Base-by-base conservation (phyloP, 768 basidiomycete genomes). In the Suillus lakei region DNA sequence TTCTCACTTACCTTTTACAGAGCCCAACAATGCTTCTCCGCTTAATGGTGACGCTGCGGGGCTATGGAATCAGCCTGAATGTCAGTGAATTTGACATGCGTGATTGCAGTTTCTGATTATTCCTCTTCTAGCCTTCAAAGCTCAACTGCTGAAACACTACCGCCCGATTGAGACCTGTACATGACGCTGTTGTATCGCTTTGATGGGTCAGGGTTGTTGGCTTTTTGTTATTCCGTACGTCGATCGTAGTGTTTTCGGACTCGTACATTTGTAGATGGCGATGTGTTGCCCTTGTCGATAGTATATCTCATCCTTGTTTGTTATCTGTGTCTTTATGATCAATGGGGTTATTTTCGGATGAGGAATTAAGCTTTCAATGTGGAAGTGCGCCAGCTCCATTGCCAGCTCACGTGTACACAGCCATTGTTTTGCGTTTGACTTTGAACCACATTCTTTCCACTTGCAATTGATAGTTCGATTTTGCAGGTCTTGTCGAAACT, bases 21-120 rank as follows among this genome's bases (percentile, higher is more conserved):
- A 97, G 77, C 95, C 95, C 32, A 96, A 97, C 82, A 96, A 96
- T 74, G 91, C 91, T 18, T 96, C 94, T 7, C 95, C 95, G 8
- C 79, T 97, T 64, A 96, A 96, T 74, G 82, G 89, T 8, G 95
- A 96, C 69, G 95, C 95, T 2, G 92, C 95, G 4, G 83, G 84
- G 21, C 79, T 95, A 26, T 97, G 95, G 95, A 84, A 82, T 67
- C 83, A 84, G 43, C 84, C 88, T n/a, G 86, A 86, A 67, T 87
- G 91, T 89, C 73, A 48, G 83, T 68, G 5, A 6, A 8, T 1
- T 21, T 58, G 7, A 48, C 9, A 16, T 15, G 41, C 13, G 2
- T 16, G 12, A 66, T 65, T 44, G 58, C 41, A 60, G 34, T 3
- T n/a, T 4, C 30, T 62, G 1, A 21, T 23, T 50, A 10, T 53